Percentiles rank a stretch among this genome's conserved stretches.
These are phyloP conservation scores for Narthecium ossifragum DNA, from an alignment of 106 monocot genomes.

Conservation along the genomic window DNA sequence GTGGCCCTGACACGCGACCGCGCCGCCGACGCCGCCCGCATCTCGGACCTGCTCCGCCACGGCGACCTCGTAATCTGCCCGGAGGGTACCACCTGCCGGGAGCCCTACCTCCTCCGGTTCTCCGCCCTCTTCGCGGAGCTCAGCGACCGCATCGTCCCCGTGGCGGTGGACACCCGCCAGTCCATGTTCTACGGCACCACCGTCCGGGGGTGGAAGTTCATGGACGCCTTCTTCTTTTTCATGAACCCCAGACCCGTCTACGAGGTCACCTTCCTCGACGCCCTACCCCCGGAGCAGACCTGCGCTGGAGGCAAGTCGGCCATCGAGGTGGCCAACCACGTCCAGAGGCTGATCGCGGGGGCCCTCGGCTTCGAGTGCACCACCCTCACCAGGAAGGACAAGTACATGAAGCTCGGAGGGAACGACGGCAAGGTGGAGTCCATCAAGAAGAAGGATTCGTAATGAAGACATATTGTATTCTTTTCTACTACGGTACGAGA, in stretches of 20 bases:
- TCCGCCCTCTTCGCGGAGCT: conserved; percentile 85
- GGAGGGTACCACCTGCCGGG: conserved; percentile 84
- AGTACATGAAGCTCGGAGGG: conserved; percentile 63
- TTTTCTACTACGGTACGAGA: too few relatives aligned
- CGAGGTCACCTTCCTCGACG: conserved; percentile 68
- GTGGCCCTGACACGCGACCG: conserved; percentile 48
- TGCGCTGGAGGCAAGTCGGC: conserved; percentile 40
- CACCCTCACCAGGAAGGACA: conserved; percentile 58
- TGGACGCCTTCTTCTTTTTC: conserved; percentile 88
- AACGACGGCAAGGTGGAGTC: conserved; percentile 55
- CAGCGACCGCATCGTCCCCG: conserved; percentile 64
- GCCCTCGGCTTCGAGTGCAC: conserved; percentile 61
- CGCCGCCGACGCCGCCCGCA: conserved; percentile 38
- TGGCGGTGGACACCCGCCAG: conserved; percentile 52
- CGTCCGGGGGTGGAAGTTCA: conserved; percentile 72
- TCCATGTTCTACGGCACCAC: conserved; percentile 64
- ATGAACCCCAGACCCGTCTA: conserved; percentile 88
- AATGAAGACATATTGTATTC: too few relatives aligned
- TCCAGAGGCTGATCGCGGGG: conserved; percentile 49
- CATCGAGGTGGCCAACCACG: conserved; percentile 75
- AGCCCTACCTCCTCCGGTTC: conserved; percentile 82
- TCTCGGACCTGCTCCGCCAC: conserved; percentile 38
- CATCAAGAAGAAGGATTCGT: conserved; percentile 7
- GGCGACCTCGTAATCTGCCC: conserved; percentile 85
- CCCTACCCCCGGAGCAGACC: conserved; percentile 48